Percentiles rank a stretch among this genome's conserved stretches.
These are phyloP conservation scores for Tetragonia tetragonoides DNA, from an alignment of 148 eudicot species.

Conservation along the genomic window DNA sequence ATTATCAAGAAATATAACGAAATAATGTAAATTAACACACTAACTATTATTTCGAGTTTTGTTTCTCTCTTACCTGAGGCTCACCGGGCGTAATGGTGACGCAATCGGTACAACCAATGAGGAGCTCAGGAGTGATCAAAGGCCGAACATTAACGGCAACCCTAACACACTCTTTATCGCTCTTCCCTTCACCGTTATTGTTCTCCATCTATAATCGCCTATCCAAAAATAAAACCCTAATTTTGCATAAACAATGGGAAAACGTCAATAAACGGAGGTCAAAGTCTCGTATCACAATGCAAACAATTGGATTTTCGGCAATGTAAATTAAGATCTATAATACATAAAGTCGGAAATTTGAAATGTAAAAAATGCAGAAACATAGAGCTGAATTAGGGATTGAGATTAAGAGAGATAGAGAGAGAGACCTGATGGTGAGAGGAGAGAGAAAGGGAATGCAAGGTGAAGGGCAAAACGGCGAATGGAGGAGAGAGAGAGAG, in stretches of 20 bases:
- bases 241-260: not conserved
- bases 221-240: not conserved
- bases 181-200: constrained; percentile 19
- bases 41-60: not conserved
- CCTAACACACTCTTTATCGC: constrained; percentile 49
- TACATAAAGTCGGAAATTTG: not conserved
- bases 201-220: constrained; percentile 25
- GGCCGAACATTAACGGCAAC: constrained; percentile 83
- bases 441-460: not conserved
- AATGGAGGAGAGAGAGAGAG: not conserved
- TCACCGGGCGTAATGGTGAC: constrained; percentile 54
- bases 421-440: not conserved
- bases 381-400: not conserved
- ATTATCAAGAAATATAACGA: not conserved
- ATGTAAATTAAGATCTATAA: not conserved
- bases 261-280: not conserved
- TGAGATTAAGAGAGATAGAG: not conserved
- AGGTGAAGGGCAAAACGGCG: not conserved
- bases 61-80: constrained; percentile 52
- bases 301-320: not conserved
- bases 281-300: not conserved
- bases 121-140: constrained; percentile 65
- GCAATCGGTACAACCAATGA: constrained; percentile 69
- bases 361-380: not conserved
- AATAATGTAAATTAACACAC: not conserved